Conservation (phyloP, 208 protist genomes). For the Trypanosoma caninum region DNA sequence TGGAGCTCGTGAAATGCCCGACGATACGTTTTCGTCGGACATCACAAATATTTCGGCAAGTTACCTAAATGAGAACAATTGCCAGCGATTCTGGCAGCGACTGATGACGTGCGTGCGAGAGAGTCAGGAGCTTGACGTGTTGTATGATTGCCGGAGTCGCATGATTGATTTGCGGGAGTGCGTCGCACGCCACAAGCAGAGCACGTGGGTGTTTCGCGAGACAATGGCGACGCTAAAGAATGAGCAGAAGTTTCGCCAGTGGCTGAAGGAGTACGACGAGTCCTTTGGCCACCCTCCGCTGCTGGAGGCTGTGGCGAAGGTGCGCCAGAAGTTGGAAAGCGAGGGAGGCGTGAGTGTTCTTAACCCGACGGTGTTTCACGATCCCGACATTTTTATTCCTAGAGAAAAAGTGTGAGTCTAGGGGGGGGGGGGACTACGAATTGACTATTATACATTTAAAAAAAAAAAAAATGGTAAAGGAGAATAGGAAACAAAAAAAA, state of each 20-base stretch:
- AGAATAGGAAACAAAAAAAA: background rate
- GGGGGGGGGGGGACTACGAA: background rate
- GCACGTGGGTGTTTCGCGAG: constrained; percentile 82
- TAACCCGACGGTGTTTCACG: constrained; percentile 84
- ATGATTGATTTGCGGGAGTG: constrained; percentile 84
- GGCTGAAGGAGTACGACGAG: constrained; percentile 75
- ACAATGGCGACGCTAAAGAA: constrained; percentile 74
- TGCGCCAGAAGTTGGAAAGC: constrained; percentile 50
- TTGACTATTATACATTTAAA: too few relatives aligned
- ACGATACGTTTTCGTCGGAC: constrained; percentile 57
- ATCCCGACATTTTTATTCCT: constrained; percentile 76
- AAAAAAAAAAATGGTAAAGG: background rate
- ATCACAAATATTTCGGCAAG: constrained; percentile 52
- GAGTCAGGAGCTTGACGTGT: constrained; percentile 81
- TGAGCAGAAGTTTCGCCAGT: constrained; percentile 62
- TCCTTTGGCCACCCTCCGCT: constrained; percentile 76
- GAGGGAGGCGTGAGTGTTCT: constrained; percentile 73
- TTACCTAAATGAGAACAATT: constrained; percentile 71
- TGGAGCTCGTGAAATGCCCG: constrained; percentile 60
- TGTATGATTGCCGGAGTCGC: constrained; percentile 85
- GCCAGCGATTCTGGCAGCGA: constrained; percentile 76
- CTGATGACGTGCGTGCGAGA: constrained; percentile 82
- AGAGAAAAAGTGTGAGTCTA: constrained; percentile 8
- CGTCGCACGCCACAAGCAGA: constrained; percentile 74
- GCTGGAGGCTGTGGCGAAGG: constrained; percentile 69